Evolutionary conservation across 805 yeast genomes (phyloP).

Genomic region (Candida krabiensis): DNA sequence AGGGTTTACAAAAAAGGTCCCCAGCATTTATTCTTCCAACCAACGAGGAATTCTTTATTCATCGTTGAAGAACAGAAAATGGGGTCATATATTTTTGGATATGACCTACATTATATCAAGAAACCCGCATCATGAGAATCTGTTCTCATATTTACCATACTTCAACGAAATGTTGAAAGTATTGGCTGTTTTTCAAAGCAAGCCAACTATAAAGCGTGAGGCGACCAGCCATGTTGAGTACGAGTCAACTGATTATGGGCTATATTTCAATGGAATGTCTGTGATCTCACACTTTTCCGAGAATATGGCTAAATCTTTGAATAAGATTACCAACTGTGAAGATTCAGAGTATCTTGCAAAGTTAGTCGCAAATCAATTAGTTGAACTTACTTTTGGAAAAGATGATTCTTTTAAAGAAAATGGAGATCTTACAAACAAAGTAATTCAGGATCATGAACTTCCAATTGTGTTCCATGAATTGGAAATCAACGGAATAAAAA

Average conservation of each 20-base stretch:
- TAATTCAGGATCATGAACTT: slow-evolving; percentile 27
- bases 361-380: slow-evolving; percentile 12
- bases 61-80: slow-evolving; percentile 62
- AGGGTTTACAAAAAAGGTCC: slow-evolving; percentile 35
- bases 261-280: slow-evolving; percentile 66
- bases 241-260: slow-evolving; percentile 81
- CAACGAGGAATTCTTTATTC: slow-evolving; percentile 37
- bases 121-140: slow-evolving; percentile 51
- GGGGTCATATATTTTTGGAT: slow-evolving; percentile 80
- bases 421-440: slow-evolving; percentile 3
- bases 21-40: slow-evolving; percentile 44
- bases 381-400: slow-evolving; percentile 14
- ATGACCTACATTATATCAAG: slow-evolving; percentile 75
- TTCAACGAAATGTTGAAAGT: slow-evolving; percentile 65
- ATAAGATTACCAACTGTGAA: slow-evolving; percentile 17
- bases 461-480: slow-evolving; percentile 19
- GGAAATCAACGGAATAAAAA: slow-evolving; percentile 21
- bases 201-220: slow-evolving; percentile 73
- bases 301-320: slow-evolving; percentile 47
- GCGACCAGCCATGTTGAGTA: slow-evolving; percentile 83
- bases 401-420: slow-evolving; percentile 6
- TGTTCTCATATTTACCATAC: slow-evolving; percentile 45
- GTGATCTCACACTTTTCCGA: slow-evolving; percentile 65
- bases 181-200: slow-evolving; percentile 70
- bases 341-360: slow-evolving; percentile 10